phyloP scores from a whole-genome alignment of 176 grass and related monocot genomes.

The Musa acuminata region DNA sequence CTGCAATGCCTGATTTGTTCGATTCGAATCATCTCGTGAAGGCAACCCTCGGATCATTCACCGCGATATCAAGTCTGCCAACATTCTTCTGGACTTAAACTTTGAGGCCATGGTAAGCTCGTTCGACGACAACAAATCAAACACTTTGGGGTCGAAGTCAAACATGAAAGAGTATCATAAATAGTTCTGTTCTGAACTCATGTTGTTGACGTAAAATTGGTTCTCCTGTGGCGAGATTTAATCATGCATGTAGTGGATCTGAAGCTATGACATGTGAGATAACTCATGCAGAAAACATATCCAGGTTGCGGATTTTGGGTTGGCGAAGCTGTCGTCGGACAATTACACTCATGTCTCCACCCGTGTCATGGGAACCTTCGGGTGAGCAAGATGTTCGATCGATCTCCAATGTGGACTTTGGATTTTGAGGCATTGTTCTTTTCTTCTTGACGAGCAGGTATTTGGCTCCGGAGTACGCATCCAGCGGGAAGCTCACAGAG shows the following conservation, averaged over 20 bases:
- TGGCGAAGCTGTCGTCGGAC: slow-evolving; percentile 72
- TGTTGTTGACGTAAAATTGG: neutral
- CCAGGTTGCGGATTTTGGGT: slow-evolving; percentile 60
- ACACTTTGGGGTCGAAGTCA: neutral
- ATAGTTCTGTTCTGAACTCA: neutral
- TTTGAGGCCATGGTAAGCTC: slow-evolving; percentile 51
- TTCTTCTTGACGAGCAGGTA: slow-evolving; percentile 22
- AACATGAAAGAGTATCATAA: neutral
- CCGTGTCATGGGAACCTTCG: slow-evolving; percentile 93
- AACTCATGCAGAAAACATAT: neutral
- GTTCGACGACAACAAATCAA: neutral
- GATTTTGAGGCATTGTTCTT: neutral
- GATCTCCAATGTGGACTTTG: neutral
- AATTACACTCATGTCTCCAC: slow-evolving; percentile 89
- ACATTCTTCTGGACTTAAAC: slow-evolving; percentile 53
- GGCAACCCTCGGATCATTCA: slow-evolving; percentile 36
- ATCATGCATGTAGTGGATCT: no score
- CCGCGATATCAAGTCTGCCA: slow-evolving; percentile 52
- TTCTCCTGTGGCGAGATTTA: no score
- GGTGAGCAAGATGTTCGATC: slow-evolving; percentile 4
- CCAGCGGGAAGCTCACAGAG: slow-evolving; percentile 66
- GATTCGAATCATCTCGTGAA: neutral
- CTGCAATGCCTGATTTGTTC: slow-evolving; percentile 1
- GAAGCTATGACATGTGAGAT: no score
- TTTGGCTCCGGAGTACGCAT: slow-evolving; percentile 64